These are phyloP conservation scores for Leptomonas pyrrhocoris DNA, from an alignment of 208 protist genomes.

Conservation along the genomic window DNA sequence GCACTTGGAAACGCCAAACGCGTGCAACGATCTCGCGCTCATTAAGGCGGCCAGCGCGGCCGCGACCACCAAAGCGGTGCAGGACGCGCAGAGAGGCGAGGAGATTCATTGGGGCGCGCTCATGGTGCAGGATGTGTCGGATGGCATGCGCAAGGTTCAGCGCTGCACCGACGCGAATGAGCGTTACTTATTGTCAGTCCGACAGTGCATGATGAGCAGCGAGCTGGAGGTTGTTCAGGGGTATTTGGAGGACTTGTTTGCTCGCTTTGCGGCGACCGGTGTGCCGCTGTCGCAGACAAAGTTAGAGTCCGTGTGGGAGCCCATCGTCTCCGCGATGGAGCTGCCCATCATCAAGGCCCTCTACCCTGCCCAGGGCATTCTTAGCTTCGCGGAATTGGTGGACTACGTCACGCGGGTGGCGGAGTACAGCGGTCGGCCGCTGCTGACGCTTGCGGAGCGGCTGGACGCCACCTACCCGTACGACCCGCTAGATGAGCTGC, in stretches of 20 bases:
- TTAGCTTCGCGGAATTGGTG: constrained; percentile 61
- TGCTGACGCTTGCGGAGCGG: constrained; percentile 64
- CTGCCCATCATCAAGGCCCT: constrained; percentile 69
- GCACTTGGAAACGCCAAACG: background rate
- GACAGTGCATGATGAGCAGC: constrained; percentile 56
- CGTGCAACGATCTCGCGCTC: background rate
- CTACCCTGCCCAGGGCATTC: constrained; percentile 75
- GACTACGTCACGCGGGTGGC: constrained; percentile 81
- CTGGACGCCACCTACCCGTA: constrained; percentile 71
- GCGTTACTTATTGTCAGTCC: constrained; percentile 64
- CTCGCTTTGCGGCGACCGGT: constrained; percentile 40
- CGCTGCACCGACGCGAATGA: constrained; percentile 67
- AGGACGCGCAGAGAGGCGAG: background rate
- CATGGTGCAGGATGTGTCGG: constrained; percentile 78
- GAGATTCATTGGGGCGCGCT: constrained; percentile 47
- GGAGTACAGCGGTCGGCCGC: constrained; percentile 65
- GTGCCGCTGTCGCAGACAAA: constrained; percentile 66
- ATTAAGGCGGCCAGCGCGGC: background rate
- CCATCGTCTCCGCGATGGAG: constrained; percentile 57
- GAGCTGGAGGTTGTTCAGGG: constrained; percentile 74
- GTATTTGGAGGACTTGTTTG: constrained; percentile 68
- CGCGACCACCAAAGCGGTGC: constrained; percentile 1
- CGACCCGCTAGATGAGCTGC: constrained; percentile 60
- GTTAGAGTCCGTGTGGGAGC: constrained; percentile 58
- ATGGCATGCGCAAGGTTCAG: constrained; percentile 67